Percentiles rank a stretch among this genome's conserved stretches.
These are phyloP conservation scores for Peterozyma toletana DNA, from an alignment of 805 yeast genomes.

Conservation along the genomic window DNA sequence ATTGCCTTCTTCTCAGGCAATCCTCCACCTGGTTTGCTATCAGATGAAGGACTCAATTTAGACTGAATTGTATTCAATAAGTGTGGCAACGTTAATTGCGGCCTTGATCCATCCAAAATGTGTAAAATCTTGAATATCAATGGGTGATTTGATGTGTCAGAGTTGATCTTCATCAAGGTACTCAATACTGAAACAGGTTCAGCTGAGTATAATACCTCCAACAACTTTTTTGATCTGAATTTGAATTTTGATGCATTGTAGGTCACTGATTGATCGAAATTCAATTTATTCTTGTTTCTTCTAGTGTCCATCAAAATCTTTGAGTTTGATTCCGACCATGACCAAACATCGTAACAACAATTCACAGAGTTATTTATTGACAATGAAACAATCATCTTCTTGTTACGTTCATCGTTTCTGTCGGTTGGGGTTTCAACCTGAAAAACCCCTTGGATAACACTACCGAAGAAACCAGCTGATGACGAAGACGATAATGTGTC, in stretches of 20 bases:
- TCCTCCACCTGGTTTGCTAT: slow-evolving; percentile 38
- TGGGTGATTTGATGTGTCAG: slow-evolving; percentile 12
- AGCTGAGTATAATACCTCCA: slow-evolving; percentile 55
- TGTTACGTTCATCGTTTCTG: slow-evolving; percentile 38
- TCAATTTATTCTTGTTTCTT: slow-evolving; percentile 8
- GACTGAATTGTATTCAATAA: slow-evolving; percentile 49
- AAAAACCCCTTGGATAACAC: slow-evolving; percentile 73
- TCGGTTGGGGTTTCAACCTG: slow-evolving; percentile 59
- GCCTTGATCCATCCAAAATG: slow-evolving; percentile 77
- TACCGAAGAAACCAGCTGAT: slow-evolving; percentile 48
- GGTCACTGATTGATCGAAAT: slow-evolving; percentile 25
- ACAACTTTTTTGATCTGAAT: slow-evolving; percentile 55
- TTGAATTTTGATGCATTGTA: slow-evolving; percentile 55
- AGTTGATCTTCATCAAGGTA: slow-evolving; percentile 36
- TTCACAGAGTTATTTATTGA: slow-evolving; percentile 56
- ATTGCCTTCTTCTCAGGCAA: slow-evolving; percentile 39
- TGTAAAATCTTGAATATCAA: slow-evolving; percentile 58
- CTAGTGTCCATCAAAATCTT: slow-evolving; percentile 10
- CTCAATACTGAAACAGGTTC: slow-evolving; percentile 75
- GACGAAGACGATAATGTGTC: too few species aligned
- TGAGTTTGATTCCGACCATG: slow-evolving; percentile 46
- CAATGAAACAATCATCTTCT: slow-evolving; percentile 48
- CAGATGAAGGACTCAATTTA: slow-evolving; percentile 27
- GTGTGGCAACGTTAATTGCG: slow-evolving; percentile 65
- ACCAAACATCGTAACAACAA: slow-evolving; percentile 62